Evolutionary conservation across 371 early-diverging fungal species (phyloP).

Genomic region (Gilbertella persicaria): DNA sequence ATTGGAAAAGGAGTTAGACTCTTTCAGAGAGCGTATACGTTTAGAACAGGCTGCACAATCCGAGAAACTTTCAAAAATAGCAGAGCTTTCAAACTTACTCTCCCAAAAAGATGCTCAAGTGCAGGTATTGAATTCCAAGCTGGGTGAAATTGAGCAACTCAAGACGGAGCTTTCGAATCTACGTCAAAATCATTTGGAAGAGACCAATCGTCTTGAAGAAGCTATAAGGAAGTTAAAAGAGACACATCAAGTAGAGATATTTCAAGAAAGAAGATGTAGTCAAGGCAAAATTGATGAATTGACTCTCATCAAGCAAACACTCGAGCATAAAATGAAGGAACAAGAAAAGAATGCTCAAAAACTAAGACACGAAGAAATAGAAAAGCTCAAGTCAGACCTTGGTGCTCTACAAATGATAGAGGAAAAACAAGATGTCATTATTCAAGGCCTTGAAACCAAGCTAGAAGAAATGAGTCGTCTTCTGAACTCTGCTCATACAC

Average conservation of each 20-base stretch:
- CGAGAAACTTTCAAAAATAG: background rate
- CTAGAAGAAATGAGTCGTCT: conserved; percentile 40
- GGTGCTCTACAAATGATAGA: conserved; percentile 30
- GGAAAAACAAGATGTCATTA: conserved; percentile 46
- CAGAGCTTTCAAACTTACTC: conserved; percentile 12
- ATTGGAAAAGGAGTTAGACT: conserved; percentile 14
- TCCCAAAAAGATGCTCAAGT: conserved; percentile 19
- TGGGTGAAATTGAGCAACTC: conserved; percentile 30
- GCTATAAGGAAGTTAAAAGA: conserved; percentile 6
- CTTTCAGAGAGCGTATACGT: background rate
- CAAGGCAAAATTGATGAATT: conserved; percentile 1
- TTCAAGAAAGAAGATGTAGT: too few species aligned
- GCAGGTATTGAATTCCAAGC: conserved; percentile 13
- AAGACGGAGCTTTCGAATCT: conserved; percentile 20
- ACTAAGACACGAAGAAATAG: conserved; percentile 23
- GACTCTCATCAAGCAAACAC: conserved; percentile 1
- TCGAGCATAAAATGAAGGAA: conserved; percentile 25
- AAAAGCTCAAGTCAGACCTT: conserved; percentile 31
- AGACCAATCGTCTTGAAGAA: conserved; percentile 23
- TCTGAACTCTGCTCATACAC: conserved; percentile 21
- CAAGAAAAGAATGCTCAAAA: conserved; percentile 30
- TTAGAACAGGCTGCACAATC: conserved; percentile 6
- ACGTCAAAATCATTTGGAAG: conserved; percentile 22
- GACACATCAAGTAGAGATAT: conserved; percentile 1
- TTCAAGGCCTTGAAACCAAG: conserved; percentile 35